Base-by-base conservation (phyloP, 345 rosid genomes). In the Aethionema arabicum region DNA sequence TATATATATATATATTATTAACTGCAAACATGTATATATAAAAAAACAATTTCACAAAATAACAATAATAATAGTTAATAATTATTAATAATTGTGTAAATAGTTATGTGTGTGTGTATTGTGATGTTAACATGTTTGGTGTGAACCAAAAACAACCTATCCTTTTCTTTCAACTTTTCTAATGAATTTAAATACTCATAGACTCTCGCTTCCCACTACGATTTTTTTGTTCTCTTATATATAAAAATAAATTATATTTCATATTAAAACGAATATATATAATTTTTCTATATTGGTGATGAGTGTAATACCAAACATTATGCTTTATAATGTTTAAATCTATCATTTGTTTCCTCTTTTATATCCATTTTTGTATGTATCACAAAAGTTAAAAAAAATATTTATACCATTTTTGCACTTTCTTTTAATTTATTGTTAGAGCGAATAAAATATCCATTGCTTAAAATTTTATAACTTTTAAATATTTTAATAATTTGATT, bases 71-170 rank as follows among this genome's bases (percentile, higher is more conserved):
- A 62, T 36, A 16, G n/a, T n/a, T n/a, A n/a, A n/a, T n/a, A n/a
- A n/a, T n/a, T n/a, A n/a, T n/a, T n/a, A 36, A 62, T 36, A 16
- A 21, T 21, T 21, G 27, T 21, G 27, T 21, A 21, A n/a, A n/a
- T n/a, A n/a, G n/a, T n/a, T 33, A 51, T 41, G 29, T 50, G 27
- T 21, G 27, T 21, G 27, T 21, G 27, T 21, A 21, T 41, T 16
- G 32, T 59, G 59, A 50, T 42, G 66, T 42, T 40, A 39, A 59
- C 38, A 59, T 57, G 15, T 43, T 59, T 37, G 56, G 56, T 65
- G n/a, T 46, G 33, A 55, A 61, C 38, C 66, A 61, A 37, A 35
- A 37, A 61, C 8, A 3, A 61, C 14, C 9, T 27, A 6, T 9
- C 46, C 5, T 48, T 36, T 48, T 21, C 46, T 47, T 46, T 33